These are phyloP conservation scores for Sisymbrium altissimum DNA, from an alignment of 345 rosid species.

Conservation along the genomic window DNA sequence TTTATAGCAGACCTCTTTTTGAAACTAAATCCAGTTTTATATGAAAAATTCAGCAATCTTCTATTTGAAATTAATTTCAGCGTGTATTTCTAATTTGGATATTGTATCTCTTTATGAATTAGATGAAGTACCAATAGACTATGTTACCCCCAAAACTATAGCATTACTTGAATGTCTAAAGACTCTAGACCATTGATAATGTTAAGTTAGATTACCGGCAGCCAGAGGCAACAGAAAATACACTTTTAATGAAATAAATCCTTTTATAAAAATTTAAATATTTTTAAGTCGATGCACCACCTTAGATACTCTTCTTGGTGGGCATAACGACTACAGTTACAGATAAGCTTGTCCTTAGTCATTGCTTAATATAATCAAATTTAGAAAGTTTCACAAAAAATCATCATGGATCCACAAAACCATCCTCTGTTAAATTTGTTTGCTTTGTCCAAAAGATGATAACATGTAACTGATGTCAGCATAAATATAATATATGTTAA, in stretches of 20 bases:
- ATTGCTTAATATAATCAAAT: slow-evolving; percentile 20
- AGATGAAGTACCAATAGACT: not conserved
- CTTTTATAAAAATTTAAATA: not conserved
- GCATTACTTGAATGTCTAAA: not conserved
- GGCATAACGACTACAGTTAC: slow-evolving; percentile 16
- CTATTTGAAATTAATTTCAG: not conserved
- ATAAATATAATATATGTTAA: not conserved
- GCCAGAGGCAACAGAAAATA: not conserved
- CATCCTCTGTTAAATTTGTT: not conserved
- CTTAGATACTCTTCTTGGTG: slow-evolving; percentile 11
- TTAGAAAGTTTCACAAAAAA: slow-evolving; percentile 20
- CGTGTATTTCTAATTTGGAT: not conserved
- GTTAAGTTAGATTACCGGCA: not conserved
- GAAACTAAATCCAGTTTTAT: not conserved
- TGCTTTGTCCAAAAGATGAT: not conserved
- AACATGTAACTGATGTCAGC: slow-evolving; percentile 20
- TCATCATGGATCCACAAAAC: slow-evolving; percentile 32
- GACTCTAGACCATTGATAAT: not conserved
- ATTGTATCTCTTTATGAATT: not conserved
- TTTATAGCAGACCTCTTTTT: not conserved
- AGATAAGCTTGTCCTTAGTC: slow-evolving; percentile 27
- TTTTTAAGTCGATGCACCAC: not conserved
- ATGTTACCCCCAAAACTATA: not conserved
- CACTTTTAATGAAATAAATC: not conserved
- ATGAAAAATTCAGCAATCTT: not conserved